phyloP scores from a whole-genome alignment of 768 basidiomycete species.

The Termitomyces sp. region DNA sequence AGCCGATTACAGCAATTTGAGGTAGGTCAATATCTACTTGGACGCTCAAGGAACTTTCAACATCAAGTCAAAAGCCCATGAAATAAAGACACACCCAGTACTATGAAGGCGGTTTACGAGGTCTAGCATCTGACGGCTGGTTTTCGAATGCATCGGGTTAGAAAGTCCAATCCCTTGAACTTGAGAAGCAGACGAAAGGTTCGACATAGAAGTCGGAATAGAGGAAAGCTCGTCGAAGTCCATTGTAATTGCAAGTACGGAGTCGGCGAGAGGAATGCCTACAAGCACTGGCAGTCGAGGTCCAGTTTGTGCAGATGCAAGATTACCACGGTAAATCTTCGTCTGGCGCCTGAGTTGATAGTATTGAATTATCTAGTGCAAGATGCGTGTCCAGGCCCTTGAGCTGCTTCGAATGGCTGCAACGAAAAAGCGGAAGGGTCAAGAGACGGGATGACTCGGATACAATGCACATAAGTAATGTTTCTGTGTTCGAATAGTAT shows the following conservation, averaged over 20 bases:
- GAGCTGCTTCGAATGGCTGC: no score
- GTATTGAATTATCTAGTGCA: background rate
- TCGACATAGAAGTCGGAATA: background rate
- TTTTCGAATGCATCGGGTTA: conserved; percentile 27
- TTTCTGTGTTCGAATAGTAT: background rate
- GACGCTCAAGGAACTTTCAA: conserved; percentile 35
- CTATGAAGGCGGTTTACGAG: conserved; percentile 47
- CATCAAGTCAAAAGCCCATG: background rate
- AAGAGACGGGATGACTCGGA: background rate
- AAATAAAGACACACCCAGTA: conserved; percentile 38
- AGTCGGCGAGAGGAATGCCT: background rate
- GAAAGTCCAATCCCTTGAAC: conserved; percentile 51
- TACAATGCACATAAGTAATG: background rate
- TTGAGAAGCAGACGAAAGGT: background rate
- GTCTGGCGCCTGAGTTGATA: background rate
- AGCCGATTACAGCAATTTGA: conserved; percentile 67
- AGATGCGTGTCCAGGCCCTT: background rate
- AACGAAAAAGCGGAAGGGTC: background rate
- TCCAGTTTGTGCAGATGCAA: background rate
- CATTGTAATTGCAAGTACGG: background rate
- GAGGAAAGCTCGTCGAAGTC: background rate
- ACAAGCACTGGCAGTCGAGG: background rate
- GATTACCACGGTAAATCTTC: background rate
- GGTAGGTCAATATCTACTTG: conserved; percentile 70
- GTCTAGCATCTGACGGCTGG: conserved; percentile 45